Evolutionary conservation across 2,329 filamentous ascomycete genomes (phyloP), one percentile per base, ranked within the genome.

Genomic region (Cladosporium sp.): DNA sequence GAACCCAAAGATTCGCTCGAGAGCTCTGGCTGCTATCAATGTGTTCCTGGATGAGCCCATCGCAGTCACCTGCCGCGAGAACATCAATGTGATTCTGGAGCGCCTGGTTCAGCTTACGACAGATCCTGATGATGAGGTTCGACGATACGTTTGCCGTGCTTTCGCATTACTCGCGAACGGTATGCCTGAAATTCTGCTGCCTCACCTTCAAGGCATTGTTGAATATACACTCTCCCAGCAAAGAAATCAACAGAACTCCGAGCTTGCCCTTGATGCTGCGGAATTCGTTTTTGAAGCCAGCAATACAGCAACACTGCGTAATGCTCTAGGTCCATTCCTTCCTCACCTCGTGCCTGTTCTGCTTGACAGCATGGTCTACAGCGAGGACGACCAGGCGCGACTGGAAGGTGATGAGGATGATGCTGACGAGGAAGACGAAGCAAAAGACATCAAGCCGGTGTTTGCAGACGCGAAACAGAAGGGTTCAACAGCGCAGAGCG

Each of bases 261-360:
- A 97, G 40, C 80, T 99, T 58, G 91, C 93, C 36, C 86, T 95
- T 63, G 94, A 99, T 71, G 94, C 94, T 8, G 91, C 94, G 4
- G 94, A 99, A 73, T 99, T 99, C 70, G 99, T 95, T 91, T 83
- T 99, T 44, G 91, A 91, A 37, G 87, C 96, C 19, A 92, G 91
- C 60, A 94, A 97, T 71, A 90, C 96, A 70, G 83, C 89, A 40
- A 83, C 88, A 59, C 77, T 97, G 54, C 91, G 90, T 77, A 82
- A 85, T 64, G 82, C 85, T 0, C 78, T 99, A 45, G 85, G 82
- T 8, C 91, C 91, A 0, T 90, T 90, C 69, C 83, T 97, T 57
- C 75, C 83, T 63, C 90, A 89, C 71, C 93, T 97, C 62, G 88
- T 99, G 28, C 94, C 94, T 0, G 89, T 97, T 1, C 78, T 99